Evolutionary conservation across 257 asterid genomes (phyloP).

Genomic region (Cinchona pubescens): DNA sequence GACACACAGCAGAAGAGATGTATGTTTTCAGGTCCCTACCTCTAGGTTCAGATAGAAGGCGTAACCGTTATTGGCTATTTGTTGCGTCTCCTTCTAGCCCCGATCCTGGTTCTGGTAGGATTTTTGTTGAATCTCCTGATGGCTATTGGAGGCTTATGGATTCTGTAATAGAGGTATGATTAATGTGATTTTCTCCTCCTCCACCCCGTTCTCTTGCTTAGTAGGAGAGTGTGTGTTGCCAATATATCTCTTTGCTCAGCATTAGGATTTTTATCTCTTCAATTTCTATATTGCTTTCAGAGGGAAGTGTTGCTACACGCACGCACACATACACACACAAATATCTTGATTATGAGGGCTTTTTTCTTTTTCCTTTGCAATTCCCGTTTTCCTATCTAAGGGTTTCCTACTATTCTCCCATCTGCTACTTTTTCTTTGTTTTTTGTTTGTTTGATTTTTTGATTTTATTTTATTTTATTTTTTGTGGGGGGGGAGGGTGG

Average conservation of each 20-base stretch:
- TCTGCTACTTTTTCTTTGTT: too few species aligned
- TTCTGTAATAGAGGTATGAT: constrained; percentile 69
- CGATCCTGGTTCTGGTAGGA: constrained; percentile 96
- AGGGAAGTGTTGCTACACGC: too few species aligned
- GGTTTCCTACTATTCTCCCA: not conserved
- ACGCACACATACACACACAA: too few species aligned
- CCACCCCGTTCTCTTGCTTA: not conserved
- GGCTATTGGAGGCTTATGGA: constrained; percentile 87
- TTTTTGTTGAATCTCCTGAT: constrained; percentile 68
- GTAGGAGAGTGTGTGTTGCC: not conserved
- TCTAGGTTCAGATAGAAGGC: constrained; percentile 93
- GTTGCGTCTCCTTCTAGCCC: constrained; percentile 77
- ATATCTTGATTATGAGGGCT: not conserved
- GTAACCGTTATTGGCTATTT: constrained; percentile 93
- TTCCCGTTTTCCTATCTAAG: not conserved
- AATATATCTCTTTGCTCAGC: too few species aligned
- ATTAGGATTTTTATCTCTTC: not conserved
- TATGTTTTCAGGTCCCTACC: constrained; percentile 91
- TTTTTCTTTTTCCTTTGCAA: not conserved
- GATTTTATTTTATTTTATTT: too few species aligned
- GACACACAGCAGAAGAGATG: constrained; percentile 89
- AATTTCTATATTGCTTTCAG: not conserved
- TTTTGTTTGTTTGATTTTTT: too few species aligned
- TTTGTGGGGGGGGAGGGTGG: not conserved
- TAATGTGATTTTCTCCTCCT: not conserved